phyloP scores from a whole-genome alignment of 352 stramenopile species.

The Peronospora belbahrii region DNA sequence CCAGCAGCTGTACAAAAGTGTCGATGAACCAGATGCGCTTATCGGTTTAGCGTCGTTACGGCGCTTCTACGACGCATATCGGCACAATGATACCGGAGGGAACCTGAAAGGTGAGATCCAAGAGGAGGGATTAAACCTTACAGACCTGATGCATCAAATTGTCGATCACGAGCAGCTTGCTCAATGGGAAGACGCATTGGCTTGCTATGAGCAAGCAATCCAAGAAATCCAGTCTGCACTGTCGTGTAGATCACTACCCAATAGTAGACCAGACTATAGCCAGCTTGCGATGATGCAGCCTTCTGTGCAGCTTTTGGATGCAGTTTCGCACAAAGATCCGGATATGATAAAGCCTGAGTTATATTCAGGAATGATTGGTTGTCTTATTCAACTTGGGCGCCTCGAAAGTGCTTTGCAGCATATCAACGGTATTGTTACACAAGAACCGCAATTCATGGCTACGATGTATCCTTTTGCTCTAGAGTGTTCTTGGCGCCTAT shows the following conservation, averaged over 20 bases:
- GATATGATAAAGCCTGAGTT: constrained; percentile 58
- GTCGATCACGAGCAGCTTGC: constrained; percentile 61
- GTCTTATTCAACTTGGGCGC: constrained; percentile 75
- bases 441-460: constrained; percentile 70
- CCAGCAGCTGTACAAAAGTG: constrained; percentile 67
- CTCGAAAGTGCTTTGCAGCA: constrained; percentile 81
- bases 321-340: constrained; percentile 33
- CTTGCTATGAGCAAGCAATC: constrained; percentile 73
- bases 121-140: constrained; percentile 42
- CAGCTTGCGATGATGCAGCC: constrained; percentile 18
- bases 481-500: constrained; percentile 82
- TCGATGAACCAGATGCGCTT: constrained; percentile 65
- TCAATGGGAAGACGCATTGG: constrained; percentile 68
- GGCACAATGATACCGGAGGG: constrained; percentile 21
- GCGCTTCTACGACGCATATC: constrained; percentile 39
- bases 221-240: constrained; percentile 54
- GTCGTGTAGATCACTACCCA: constrained; percentile 23
- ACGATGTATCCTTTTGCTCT: constrained; percentile 76
- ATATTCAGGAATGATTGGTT: constrained; percentile 77
- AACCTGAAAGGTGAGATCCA: constrained; percentile 17
- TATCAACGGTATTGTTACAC: constrained; percentile 79
- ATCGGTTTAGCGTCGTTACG: constrained; percentile 51
- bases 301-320: constrained; percentile 22
- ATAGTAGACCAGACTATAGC: constrained; percentile 12
- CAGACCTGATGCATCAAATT: constrained; percentile 65